Percentiles rank a stretch among this genome's conserved stretches.
Conservation (phyloP, 1,284 basidiomycete species). For the Cryptococcus sp. region DNA sequence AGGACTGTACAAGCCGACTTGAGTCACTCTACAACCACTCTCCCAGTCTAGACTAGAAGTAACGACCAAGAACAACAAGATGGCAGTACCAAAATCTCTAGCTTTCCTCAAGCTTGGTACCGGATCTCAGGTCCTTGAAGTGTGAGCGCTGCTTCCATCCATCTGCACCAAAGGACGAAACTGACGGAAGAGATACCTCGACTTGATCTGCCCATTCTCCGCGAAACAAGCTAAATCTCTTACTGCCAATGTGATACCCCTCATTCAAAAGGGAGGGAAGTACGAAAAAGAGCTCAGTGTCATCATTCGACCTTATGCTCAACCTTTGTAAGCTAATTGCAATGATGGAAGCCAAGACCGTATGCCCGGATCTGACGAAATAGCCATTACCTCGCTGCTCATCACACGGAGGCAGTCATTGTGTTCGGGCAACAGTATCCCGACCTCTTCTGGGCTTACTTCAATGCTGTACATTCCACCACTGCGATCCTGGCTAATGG, state of each 20-base stretch:
- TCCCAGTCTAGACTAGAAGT: too few species aligned
- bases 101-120: slow-evolving; percentile 67
- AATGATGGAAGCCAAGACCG: background rate
- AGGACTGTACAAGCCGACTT: too few species aligned
- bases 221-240: slow-evolving; percentile 48
- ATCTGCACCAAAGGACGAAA: background rate
- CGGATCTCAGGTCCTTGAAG: slow-evolving; percentile 73
- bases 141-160: slow-evolving; percentile 42
- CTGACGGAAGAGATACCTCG: slow-evolving; percentile 47
- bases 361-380: background rate
- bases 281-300: slow-evolving; percentile 74
- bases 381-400: slow-evolving; percentile 69
- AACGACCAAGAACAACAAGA: too few species aligned
- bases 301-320: slow-evolving; percentile 75
- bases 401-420: slow-evolving; percentile 74
- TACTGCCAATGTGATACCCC: slow-evolving; percentile 48
- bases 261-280: slow-evolving; percentile 54
- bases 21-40: too few species aligned
- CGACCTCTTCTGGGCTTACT: slow-evolving; percentile 72
- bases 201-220: slow-evolving; percentile 79
- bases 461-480: slow-evolving; percentile 56
- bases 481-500: slow-evolving; percentile 64
- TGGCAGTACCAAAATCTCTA: slow-evolving; percentile 80
- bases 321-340: slow-evolving; percentile 51
- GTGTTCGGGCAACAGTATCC: slow-evolving; percentile 69